Percentiles rank a stretch among this genome's conserved stretches.
phyloP scores from a whole-genome alignment of 2,329 filamentous ascomycete species.

The Hymenoscyphus infarciens region DNA sequence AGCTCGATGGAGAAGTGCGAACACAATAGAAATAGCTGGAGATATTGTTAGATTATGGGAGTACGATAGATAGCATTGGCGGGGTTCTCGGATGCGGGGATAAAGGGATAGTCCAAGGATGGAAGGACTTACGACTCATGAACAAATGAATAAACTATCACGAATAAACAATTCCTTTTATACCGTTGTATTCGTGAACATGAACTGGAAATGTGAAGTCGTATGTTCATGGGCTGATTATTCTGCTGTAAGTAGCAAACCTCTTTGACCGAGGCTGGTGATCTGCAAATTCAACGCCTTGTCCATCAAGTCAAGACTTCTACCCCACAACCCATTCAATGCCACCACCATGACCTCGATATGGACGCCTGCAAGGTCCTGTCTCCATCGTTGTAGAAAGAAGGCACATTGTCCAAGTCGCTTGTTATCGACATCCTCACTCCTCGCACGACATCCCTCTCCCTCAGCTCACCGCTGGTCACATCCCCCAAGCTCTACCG shows the following conservation, averaged over 20 bases:
- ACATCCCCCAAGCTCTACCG: constrained; percentile 44
- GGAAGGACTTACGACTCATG: constrained; percentile 1
- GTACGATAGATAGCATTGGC: neutral
- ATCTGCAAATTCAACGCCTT: neutral
- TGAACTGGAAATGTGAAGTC: neutral
- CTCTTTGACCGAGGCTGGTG: neutral
- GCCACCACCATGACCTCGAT: constrained; percentile 4
- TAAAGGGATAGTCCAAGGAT: neutral
- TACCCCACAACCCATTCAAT: neutral
- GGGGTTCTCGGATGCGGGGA: neutral
- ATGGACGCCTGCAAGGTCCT: constrained; percentile 3
- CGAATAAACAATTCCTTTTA: neutral
- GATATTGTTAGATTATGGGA: neutral
- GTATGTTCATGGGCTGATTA: neutral
- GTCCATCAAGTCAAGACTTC: neutral
- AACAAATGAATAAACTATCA: constrained; percentile 1
- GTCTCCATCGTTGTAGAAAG: neutral
- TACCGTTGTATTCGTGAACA: neutral
- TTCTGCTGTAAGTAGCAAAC: too few relatives aligned
- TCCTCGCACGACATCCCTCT: constrained; percentile 27
- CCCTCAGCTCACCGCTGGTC: constrained; percentile 38
- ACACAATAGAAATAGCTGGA: constrained; percentile 59
- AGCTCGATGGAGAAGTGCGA: constrained; percentile 66
- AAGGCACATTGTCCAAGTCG: neutral
- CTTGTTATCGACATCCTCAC: constrained; percentile 6